These are phyloP conservation scores for Pseudogymnoascus sp. DNA, from an alignment of 2,329 filamentous ascomycete species.

Conservation along the genomic window DNA sequence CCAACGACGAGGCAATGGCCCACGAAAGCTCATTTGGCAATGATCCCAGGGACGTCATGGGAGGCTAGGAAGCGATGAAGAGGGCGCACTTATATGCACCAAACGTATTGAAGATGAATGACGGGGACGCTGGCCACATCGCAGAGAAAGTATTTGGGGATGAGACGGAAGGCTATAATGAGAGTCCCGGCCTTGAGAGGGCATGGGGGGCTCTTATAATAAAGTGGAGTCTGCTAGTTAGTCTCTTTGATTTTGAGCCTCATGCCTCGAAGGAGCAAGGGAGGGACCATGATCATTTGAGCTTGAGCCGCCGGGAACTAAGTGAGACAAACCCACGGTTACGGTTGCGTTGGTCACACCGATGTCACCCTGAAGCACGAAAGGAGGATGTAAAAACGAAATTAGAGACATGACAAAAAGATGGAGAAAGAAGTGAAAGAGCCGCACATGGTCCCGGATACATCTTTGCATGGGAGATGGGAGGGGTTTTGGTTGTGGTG, in stretches of 20 bases:
- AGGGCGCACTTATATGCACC: not conserved
- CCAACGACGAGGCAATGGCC: constrained; percentile 22
- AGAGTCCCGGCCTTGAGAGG: not conserved
- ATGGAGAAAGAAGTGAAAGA: not conserved
- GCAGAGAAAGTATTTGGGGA: not conserved
- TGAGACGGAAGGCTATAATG: not conserved
- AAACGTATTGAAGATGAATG: not conserved
- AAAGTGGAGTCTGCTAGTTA: not conserved
- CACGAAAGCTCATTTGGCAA: constrained; percentile 28
- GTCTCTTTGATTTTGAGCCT: not conserved
- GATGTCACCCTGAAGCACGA: not conserved
- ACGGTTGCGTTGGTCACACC: not conserved
- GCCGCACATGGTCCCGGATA: not conserved
- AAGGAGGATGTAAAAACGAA: not conserved
- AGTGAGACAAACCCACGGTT: not conserved
- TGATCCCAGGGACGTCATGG: constrained; percentile 16
- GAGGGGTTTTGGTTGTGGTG: not conserved
- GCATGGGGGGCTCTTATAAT: not conserved
- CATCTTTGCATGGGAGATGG: not conserved
- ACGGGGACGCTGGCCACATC: not conserved
- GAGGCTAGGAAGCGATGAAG: not conserved
- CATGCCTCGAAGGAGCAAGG: not conserved
- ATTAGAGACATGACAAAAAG: not conserved
- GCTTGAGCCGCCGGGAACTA: not conserved
- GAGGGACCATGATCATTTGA: not conserved